These are phyloP conservation scores for Oryza meridionalis DNA, from an alignment of 176 grass and related monocot species.

Conservation along the genomic window DNA sequence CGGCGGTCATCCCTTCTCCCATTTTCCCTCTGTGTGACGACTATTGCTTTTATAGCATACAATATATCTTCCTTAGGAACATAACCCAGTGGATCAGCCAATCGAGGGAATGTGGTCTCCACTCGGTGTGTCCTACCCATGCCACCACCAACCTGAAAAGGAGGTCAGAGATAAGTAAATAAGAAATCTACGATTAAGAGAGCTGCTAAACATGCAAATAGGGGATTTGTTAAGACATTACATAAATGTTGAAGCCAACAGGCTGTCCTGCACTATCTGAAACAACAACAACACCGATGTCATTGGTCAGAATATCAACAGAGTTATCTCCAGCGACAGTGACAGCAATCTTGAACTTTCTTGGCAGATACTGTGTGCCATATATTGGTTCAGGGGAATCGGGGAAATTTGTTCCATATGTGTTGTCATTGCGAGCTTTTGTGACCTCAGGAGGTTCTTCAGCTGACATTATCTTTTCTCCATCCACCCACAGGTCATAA, in stretches of 20 bases:
- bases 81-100: slow-evolving; percentile 89
- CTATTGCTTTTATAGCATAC: slow-evolving; percentile 93
- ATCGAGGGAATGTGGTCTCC: slow-evolving; percentile 84
- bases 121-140: slow-evolving; percentile 97
- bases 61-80: slow-evolving; percentile 98
- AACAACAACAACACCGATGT: slow-evolving; percentile 92
- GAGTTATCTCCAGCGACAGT: slow-evolving; percentile 87
- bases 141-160: slow-evolving; percentile 92
- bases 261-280: slow-evolving; percentile 85
- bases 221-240: slow-evolving; percentile 45
- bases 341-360: slow-evolving; percentile 97
- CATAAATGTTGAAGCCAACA: slow-evolving; percentile 94
- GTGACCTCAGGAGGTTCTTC: slow-evolving; percentile 93
- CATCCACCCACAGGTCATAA: slow-evolving; percentile 98
- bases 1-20: slow-evolving; percentile 94
- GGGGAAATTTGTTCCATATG: slow-evolving; percentile 82
- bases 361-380: slow-evolving; percentile 91
- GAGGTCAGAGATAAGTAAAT: slow-evolving; percentile 12
- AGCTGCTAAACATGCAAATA: slow-evolving; percentile 9
- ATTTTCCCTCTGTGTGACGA: slow-evolving; percentile 96
- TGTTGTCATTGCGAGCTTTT: slow-evolving; percentile 85
- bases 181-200: not conserved
- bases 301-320: slow-evolving; percentile 96
- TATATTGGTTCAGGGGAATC: slow-evolving; percentile 96
- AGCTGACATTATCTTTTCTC: slow-evolving; percentile 95